Evolutionary conservation across 305 asterid species (phyloP), one percentile per base, ranked within the genome.

Genomic region (Salvia sclarea): DNA sequence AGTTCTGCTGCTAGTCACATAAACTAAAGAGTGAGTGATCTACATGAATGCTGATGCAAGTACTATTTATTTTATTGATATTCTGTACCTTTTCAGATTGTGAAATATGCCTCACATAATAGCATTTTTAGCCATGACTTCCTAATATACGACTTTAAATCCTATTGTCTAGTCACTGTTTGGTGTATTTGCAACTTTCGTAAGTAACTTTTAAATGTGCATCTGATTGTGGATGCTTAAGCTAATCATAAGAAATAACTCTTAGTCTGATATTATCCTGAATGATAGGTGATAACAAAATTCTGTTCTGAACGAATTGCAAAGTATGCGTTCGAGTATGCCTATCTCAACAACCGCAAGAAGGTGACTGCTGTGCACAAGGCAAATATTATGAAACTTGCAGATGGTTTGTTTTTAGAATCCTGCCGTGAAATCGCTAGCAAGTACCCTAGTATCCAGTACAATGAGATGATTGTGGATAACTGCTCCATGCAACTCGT

Each of bases 401-500:
- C 99, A 3, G 99, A 94, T 79, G 98, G 99, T 71, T 87, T 94
- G 5, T 94, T 94, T 70, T 75, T 94, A 40, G 99, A 94, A 70
- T 91, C 99, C 13, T 94, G 98, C 37, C 96, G 99, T 41, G 99
- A 94, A 77, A 72, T 94, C 61, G 98, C 99, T 37, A 85, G 86
- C 81, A 89, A 80, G 76, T 91, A 94, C 77, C 99, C 96, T 31
- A 76, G 95, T 55, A 94, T 94, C 79, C 85, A 87, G 70, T 94
- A 91, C 72, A 83, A 80, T 72, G 98, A 94, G 85, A 91, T 94
- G 83, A 94, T 94, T 14, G 99, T 94, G 82, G 98, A 94, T 75
- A 94, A 94, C 71, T 94, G 98, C 81, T 94, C 98, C 72, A 94
- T 94, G 98, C 99, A 94, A 78, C 99, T 94, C 73, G 99, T 94